These are phyloP conservation scores for Priceomyces carsonii DNA, from an alignment of 805 yeast species.

Conservation along the genomic window DNA sequence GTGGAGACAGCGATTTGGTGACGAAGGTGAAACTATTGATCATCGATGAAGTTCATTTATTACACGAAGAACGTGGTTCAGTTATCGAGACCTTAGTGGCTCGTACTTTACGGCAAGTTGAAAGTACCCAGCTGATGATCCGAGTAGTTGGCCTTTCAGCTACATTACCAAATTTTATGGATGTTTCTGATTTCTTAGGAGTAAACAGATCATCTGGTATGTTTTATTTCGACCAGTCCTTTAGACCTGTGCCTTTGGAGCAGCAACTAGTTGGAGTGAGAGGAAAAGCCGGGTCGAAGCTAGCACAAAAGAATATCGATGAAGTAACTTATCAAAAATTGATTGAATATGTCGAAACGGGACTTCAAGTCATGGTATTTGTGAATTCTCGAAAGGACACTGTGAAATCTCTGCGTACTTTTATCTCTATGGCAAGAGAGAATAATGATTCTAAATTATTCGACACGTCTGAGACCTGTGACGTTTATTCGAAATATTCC, in stretches of 20 bases:
- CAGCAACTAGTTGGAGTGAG: constrained; percentile 86
- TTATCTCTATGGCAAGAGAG: constrained; percentile 66
- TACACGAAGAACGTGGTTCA: constrained; percentile 97
- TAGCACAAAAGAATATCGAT: constrained; percentile 73
- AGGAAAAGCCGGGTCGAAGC: constrained; percentile 79
- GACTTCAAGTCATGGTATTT: constrained; percentile 93
- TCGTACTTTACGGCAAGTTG: constrained; percentile 92
- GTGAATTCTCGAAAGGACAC: constrained; percentile 92
- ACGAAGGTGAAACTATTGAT: constrained; percentile 82
- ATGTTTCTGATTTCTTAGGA: constrained; percentile 92
- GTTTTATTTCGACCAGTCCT: constrained; percentile 91
- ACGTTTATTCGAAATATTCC: constrained; percentile 43
- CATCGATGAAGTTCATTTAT: constrained; percentile 93
- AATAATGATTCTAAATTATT: constrained; percentile 57
- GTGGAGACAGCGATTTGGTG: constrained; percentile 83
- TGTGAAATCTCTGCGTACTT: constrained; percentile 72
- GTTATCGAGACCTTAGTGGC: constrained; percentile 95
- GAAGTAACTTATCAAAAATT: constrained; percentile 75
- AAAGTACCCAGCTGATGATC: constrained; percentile 89
- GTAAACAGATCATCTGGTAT: constrained; percentile 89
- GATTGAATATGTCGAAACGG: constrained; percentile 61
- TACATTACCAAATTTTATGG: constrained; percentile 85
- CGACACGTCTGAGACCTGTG: constrained; percentile 51
- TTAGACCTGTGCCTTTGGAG: constrained; percentile 90
- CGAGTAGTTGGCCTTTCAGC: constrained; percentile 94